Conservation (phyloP, 2,329 filamentous ascomycete genomes). For the Phialemoniopsis sp. region DNA sequence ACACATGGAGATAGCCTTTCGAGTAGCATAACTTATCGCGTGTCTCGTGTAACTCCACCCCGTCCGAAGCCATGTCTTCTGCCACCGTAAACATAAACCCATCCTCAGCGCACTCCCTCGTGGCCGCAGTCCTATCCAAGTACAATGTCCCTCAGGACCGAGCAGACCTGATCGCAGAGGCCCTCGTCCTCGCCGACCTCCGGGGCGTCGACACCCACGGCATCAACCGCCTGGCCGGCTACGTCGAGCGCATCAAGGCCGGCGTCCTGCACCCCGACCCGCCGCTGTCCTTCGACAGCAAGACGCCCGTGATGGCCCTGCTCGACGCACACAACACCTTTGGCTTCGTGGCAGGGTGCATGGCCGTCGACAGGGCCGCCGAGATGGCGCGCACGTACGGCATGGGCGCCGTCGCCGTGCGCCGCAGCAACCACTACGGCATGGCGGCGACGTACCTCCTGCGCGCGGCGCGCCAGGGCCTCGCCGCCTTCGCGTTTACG, state of each 20-base stretch:
- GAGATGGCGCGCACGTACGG: slow-evolving; percentile 14
- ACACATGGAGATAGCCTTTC: no score
- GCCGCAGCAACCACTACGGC: slow-evolving; percentile 18
- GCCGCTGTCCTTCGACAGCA: slow-evolving; percentile 9
- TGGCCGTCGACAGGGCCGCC: slow-evolving; percentile 15
- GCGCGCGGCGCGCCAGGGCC: slow-evolving; percentile 12
- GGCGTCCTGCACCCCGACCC: slow-evolving; percentile 14
- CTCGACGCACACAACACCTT: slow-evolving; percentile 21
- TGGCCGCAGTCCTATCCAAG: neutral
- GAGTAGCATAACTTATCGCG: no score
- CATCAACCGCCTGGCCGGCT: slow-evolving; percentile 14
- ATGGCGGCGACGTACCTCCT: slow-evolving; percentile 19
- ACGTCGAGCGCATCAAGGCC: slow-evolving; percentile 14
- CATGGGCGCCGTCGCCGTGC: slow-evolving; percentile 15
- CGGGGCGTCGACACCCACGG: slow-evolving; percentile 20
- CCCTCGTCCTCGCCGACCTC: slow-evolving; percentile 16
- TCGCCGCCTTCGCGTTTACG: slow-evolving; percentile 23
- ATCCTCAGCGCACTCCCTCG: slow-evolving; percentile 1
- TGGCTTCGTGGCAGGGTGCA: slow-evolving; percentile 18
- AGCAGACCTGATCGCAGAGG: slow-evolving; percentile 11
- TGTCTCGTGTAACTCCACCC: no score
- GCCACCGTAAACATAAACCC: neutral
- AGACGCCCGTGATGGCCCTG: slow-evolving; percentile 18
- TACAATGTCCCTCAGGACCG: slow-evolving; percentile 16
- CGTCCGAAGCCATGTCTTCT: no score